A percentile compares a stretch with the other conserved stretches of the same genome.
Conservation (phyloP, 768 basidiomycete genomes). For the Collybiopsis luxurians region DNA sequence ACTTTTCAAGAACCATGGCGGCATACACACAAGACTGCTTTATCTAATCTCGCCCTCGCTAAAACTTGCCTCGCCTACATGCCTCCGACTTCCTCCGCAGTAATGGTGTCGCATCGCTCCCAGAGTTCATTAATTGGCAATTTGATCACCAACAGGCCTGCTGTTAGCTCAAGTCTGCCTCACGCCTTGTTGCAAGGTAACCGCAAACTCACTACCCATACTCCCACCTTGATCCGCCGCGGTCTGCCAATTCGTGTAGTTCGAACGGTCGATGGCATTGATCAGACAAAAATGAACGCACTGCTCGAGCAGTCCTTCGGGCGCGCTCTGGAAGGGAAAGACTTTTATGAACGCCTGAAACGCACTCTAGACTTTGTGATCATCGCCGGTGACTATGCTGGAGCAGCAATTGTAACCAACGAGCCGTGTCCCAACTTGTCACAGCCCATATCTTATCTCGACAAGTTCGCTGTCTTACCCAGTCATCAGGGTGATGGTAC, state of each 20-base stretch:
- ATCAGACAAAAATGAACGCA: conserved; percentile 69
- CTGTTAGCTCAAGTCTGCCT: conserved; percentile 91
- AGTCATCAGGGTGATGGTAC: conserved; percentile 97
- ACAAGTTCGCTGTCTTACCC: conserved; percentile 97
- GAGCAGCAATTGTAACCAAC: conserved; percentile 90
- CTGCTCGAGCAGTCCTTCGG: conserved; percentile 89
- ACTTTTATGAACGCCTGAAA: conserved; percentile 81
- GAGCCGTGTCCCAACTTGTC: conserved; percentile 37
- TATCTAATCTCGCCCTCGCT: conserved; percentile 83
- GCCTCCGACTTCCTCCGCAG: conserved; percentile 89
- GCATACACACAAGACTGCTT: conserved; percentile 75
- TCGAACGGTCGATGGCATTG: conserved; percentile 65
- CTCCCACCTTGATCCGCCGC: conserved; percentile 88
- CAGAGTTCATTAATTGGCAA: conserved; percentile 95
- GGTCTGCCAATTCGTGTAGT: conserved; percentile 87
- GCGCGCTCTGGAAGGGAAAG: conserved; percentile 61
- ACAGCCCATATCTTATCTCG: conserved; percentile 80
- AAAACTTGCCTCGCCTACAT: conserved; percentile 86
- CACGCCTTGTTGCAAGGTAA: conserved; percentile 90
- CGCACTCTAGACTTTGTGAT: conserved; percentile 85
- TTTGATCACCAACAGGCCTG: conserved; percentile 97
- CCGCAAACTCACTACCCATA: conserved; percentile 81
- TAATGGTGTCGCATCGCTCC: conserved; percentile 97
- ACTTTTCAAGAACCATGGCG: conserved; percentile 83
- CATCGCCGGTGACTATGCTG: conserved; percentile 92